Percentiles rank a stretch among this genome's conserved stretches.
Evolutionary conservation across 2,329 filamentous ascomycete species (phyloP).

Genomic region (Magnaporthiopsis rhizophila): DNA sequence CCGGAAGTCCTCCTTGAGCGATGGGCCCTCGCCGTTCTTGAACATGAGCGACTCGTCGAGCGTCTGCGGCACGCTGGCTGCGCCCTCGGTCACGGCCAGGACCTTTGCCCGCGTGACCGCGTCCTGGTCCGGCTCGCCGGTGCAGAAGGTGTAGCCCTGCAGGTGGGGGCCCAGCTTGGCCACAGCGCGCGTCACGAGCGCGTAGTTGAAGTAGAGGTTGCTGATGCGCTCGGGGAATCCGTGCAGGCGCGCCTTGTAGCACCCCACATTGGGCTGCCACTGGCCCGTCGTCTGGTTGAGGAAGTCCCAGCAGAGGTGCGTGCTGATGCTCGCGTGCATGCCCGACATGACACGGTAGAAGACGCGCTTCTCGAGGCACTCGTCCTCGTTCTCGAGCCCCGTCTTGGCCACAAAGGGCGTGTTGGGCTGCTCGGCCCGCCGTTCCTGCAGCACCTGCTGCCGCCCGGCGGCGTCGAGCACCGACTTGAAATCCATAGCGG

Average conservation of each 20-base stretch:
- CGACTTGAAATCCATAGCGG: constrained; percentile 52
- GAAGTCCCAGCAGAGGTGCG: constrained; percentile 93
- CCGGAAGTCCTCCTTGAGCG: constrained; percentile 92
- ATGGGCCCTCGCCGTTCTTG: constrained; percentile 64
- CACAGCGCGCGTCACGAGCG: constrained; percentile 83
- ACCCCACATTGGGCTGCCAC: constrained; percentile 85
- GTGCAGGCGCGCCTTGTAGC: constrained; percentile 83
- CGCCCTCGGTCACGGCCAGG: constrained; percentile 61
- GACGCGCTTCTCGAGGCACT: constrained; percentile 96
- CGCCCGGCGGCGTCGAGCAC: constrained; percentile 52
- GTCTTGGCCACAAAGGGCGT: constrained; percentile 54
- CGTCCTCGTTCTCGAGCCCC: constrained; percentile 72
- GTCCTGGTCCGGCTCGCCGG: constrained; percentile 75
- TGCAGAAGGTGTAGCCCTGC: constrained; percentile 79
- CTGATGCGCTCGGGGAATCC: constrained; percentile 82
- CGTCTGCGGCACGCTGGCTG: constrained; percentile 65
- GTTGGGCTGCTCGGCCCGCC: constrained; percentile 46
- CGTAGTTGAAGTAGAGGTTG: constrained; percentile 99
- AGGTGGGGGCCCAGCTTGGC: constrained; percentile 83
- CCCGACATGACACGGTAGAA: constrained; percentile 93
- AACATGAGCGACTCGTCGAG: constrained; percentile 98
- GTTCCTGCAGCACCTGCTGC: constrained; percentile 53
- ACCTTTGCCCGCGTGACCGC: constrained; percentile 73
- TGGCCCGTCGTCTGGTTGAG: constrained; percentile 89
- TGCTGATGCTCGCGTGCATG: constrained; percentile 97